Conservation (phyloP, 1,139 yeast species). For the Ashbya aceris region DNA sequence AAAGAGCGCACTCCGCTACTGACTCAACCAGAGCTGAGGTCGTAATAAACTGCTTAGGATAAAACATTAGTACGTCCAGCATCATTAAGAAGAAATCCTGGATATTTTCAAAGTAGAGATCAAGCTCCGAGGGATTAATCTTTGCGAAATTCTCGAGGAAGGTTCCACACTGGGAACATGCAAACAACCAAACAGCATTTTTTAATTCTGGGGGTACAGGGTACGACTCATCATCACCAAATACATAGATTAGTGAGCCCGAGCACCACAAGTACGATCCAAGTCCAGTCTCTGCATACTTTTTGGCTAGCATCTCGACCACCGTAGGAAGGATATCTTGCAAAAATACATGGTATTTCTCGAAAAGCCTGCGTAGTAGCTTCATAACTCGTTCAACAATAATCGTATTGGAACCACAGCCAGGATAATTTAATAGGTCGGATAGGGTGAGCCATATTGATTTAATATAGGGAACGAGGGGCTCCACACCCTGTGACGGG, state of each 20-base stretch:
- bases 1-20: conserved; percentile 50
- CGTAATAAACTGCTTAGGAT: conserved; percentile 55
- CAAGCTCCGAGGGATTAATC: conserved; percentile 29
- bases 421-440: conserved; percentile 17
- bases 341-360: conserved; percentile 44
- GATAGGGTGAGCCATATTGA: conserved; percentile 19
- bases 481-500: conserved; percentile 26
- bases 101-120: conserved; percentile 55
- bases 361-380: conserved; percentile 55
- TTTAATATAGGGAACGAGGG: conserved; percentile 22
- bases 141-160: conserved; percentile 33
- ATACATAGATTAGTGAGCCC: conserved; percentile 72
- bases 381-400: conserved; percentile 63
- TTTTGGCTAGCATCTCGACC: conserved; percentile 53
- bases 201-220: conserved; percentile 28
- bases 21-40: conserved; percentile 49
- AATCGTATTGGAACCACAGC: conserved; percentile 17
- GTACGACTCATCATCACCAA: conserved; percentile 47
- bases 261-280: conserved; percentile 92
- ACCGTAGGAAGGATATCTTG: conserved; percentile 54
- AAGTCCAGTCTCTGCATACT: conserved; percentile 56
- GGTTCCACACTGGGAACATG: conserved; percentile 37
- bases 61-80: conserved; percentile 70
- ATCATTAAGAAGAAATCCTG: conserved; percentile 87
- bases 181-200: conserved; percentile 43